Evolutionary conservation across 345 rosid genomes (phyloP).

Genomic region (Eucalyptus coolabah): DNA sequence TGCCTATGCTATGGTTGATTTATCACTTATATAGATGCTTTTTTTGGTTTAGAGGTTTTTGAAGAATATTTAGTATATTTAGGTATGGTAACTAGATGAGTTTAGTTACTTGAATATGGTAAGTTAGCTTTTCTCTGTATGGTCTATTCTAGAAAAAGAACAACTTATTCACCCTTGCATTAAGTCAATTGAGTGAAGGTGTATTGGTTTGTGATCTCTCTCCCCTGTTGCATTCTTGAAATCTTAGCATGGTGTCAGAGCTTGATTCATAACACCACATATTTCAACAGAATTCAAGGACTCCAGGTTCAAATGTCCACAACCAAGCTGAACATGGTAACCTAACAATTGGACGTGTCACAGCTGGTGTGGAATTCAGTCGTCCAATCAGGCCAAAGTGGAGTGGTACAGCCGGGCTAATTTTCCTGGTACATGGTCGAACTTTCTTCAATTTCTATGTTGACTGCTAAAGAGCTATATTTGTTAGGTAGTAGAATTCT

Average conservation of each 20-base stretch:
- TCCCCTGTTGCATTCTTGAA: background rate
- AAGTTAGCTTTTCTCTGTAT: background rate
- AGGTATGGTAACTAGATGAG: background rate
- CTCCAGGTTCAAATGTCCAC: slow-evolving; percentile 92
- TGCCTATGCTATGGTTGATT: background rate
- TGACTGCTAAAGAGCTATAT: background rate
- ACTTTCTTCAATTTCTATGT: background rate
- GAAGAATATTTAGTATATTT: background rate
- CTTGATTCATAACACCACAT: background rate
- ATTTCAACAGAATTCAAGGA: slow-evolving; percentile 58
- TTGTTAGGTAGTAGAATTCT: background rate
- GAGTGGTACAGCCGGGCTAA: slow-evolving; percentile 81
- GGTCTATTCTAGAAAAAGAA: background rate
- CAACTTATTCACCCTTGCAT: background rate
- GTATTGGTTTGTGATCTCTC: background rate
- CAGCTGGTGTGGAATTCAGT: slow-evolving; percentile 79
- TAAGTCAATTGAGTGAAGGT: background rate
- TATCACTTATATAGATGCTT: background rate
- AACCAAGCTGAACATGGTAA: slow-evolving; percentile 57
- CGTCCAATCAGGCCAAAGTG: slow-evolving; percentile 95
- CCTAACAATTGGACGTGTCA: slow-evolving; percentile 73
- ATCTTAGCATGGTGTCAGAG: background rate
- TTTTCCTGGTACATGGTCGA: slow-evolving; percentile 54
- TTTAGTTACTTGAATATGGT: background rate
- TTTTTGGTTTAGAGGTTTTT: background rate